These are phyloP conservation scores for Candida wancherniae DNA, from an alignment of 805 yeast genomes.

Conservation along the genomic window DNA sequence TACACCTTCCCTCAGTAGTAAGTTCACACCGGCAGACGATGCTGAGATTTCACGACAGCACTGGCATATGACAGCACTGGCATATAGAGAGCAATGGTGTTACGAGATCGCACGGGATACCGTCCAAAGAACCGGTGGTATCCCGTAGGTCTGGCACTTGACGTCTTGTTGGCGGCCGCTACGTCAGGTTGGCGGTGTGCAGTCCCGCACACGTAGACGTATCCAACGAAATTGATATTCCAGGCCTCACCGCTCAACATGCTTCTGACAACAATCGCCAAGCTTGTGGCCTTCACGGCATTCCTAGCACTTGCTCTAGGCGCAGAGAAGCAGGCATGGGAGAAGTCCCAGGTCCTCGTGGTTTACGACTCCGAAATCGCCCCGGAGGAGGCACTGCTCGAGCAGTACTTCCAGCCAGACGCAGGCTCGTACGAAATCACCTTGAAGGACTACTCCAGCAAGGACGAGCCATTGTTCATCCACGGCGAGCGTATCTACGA, in stretches of 20 bases:
- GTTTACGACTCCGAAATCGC: conserved; percentile 28
- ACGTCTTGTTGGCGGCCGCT: neutral
- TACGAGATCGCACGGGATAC: too few relatives aligned
- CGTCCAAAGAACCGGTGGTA: too few relatives aligned
- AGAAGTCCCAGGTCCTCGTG: conserved; percentile 23
- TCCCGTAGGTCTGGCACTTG: too few relatives aligned
- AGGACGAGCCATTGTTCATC: conserved; percentile 19
- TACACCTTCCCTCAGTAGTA: too few relatives aligned
- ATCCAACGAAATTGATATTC: conserved; percentile 2
- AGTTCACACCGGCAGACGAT: too few relatives aligned
- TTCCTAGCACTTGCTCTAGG: conserved; percentile 9
- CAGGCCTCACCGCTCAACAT: conserved; percentile 4
- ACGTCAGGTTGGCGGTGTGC: conserved; percentile 5
- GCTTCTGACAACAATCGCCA: conserved; percentile 13
- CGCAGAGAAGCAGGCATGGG: conserved; percentile 2
- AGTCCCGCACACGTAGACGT: conserved; percentile 17
- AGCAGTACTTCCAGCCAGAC: conserved; percentile 9
- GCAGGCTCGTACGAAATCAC: conserved; percentile 10
- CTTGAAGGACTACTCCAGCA: conserved; percentile 22
- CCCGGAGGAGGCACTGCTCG: conserved; percentile 7
- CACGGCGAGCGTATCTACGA: conserved; percentile 23
- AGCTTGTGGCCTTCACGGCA: conserved; percentile 12
- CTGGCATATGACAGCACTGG: too few relatives aligned
- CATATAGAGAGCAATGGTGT: too few relatives aligned
- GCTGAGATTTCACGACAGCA: too few relatives aligned